These are phyloP conservation scores for Acer yangbiense DNA, from an alignment of 345 rosid species.

Conservation along the genomic window DNA sequence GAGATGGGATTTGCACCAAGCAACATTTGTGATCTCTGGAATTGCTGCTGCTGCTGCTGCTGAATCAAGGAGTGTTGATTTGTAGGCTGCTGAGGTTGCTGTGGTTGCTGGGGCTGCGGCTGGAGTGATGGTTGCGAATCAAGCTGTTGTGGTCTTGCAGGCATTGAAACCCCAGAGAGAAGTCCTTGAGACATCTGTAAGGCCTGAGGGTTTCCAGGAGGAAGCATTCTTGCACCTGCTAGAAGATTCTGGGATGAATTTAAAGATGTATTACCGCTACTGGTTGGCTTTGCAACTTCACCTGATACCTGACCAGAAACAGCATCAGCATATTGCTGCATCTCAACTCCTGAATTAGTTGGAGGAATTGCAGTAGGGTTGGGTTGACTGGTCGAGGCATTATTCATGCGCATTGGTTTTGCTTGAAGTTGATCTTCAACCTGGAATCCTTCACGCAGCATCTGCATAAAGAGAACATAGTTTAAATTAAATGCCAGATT, in stretches of 20 bases:
- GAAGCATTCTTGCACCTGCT: slow-evolving; percentile 68
- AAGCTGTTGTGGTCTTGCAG: slow-evolving; percentile 61
- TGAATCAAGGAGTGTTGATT: slow-evolving; percentile 58
- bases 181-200: slow-evolving; percentile 77
- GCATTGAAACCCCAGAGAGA: slow-evolving; percentile 62
- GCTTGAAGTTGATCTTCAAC: slow-evolving; percentile 58
- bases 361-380: slow-evolving; percentile 47
- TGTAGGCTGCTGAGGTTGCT: slow-evolving; percentile 39
- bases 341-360: slow-evolving; percentile 55
- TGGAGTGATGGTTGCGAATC: slow-evolving; percentile 57
- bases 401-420: slow-evolving; percentile 51
- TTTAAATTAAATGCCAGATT: slow-evolving; percentile 15
- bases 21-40: slow-evolving; percentile 69
- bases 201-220: slow-evolving; percentile 70
- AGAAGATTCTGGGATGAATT: slow-evolving; percentile 50
- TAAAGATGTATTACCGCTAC: slow-evolving; percentile 46
- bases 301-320: slow-evolving; percentile 51
- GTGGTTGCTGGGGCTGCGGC: slow-evolving; percentile 44
- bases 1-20: slow-evolving; percentile 63
- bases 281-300: slow-evolving; percentile 55
- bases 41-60: slow-evolving; percentile 77
- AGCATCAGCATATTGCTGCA: slow-evolving; percentile 62
- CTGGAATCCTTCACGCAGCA: slow-evolving; percentile 61
- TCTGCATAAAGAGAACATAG: slow-evolving; percentile 49
- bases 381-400: slow-evolving; percentile 51